phyloP scores from a whole-genome alignment of 305 asterid species.

The Fraxinus floribunda region DNA sequence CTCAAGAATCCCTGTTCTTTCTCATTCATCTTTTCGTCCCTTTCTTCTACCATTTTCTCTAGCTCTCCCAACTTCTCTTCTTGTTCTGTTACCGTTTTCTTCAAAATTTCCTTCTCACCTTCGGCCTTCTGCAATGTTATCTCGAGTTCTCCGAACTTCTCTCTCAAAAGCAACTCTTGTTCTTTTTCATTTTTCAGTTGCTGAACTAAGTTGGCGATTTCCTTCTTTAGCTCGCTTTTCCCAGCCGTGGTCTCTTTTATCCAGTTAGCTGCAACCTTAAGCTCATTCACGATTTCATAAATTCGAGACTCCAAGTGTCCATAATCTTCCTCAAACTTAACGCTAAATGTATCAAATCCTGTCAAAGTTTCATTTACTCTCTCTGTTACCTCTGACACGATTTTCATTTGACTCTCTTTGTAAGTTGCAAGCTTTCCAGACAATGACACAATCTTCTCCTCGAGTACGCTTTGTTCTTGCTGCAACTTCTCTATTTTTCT shows the following conservation, averaged over 20 bases:
- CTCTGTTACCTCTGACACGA: slow-evolving; percentile 44
- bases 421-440: slow-evolving; percentile 42
- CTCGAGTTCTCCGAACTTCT: slow-evolving; percentile 41
- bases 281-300: slow-evolving; percentile 61
- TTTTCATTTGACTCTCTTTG: slow-evolving; percentile 50
- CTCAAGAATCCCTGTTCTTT: slow-evolving; percentile 40
- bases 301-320: slow-evolving; percentile 79
- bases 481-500: slow-evolving; percentile 58
- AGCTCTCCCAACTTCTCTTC: slow-evolving; percentile 52
- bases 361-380: slow-evolving; percentile 43
- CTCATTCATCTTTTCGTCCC: slow-evolving; percentile 42
- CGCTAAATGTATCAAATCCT: slow-evolving; percentile 54
- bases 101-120: slow-evolving; percentile 43
- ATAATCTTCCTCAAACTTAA: slow-evolving; percentile 81
- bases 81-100: slow-evolving; percentile 28
- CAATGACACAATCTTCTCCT: slow-evolving; percentile 43
- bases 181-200: slow-evolving; percentile 51
- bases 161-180: slow-evolving; percentile 30
- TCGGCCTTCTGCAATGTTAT: slow-evolving; percentile 34
- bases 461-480: slow-evolving; percentile 46
- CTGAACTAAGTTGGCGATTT: slow-evolving; percentile 38
- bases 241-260: slow-evolving; percentile 47
- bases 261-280: slow-evolving; percentile 55
- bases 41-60: slow-evolving; percentile 37
- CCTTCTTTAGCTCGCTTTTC: slow-evolving; percentile 46